Evolutionary conservation across 1,284 basidiomycete species (phyloP).

Genomic region (Stygiomarasmius scandens): DNA sequence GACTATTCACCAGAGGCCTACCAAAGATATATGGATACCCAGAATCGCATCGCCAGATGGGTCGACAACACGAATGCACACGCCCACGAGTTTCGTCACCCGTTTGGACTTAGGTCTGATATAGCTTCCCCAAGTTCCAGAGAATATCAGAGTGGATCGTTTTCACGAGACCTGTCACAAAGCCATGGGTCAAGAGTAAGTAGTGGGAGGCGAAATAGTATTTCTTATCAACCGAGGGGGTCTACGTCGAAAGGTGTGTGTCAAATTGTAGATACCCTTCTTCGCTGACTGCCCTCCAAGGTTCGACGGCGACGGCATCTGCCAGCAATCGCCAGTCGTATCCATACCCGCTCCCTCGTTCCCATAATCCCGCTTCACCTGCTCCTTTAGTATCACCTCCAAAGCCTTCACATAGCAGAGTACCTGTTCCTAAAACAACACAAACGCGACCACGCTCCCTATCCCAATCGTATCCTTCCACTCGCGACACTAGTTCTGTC

Average conservation of each 20-base stretch:
- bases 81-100: constrained; percentile 8
- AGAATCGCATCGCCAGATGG: constrained; percentile 14
- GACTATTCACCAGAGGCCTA: constrained; percentile 19
- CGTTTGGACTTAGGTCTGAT: constrained; percentile 11
- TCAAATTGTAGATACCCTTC: too few relatives aligned
- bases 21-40: constrained; percentile 10
- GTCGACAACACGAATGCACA: constrained; percentile 16
- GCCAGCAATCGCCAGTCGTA: not conserved
- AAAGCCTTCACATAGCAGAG: not conserved
- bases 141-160: too few relatives aligned
- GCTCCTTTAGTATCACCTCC: not conserved
- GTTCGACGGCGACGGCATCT: not conserved
- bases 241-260: not conserved
- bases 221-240: not conserved
- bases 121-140: not conserved
- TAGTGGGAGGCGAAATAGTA: not conserved
- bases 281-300: too few relatives aligned
- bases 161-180: too few relatives aligned
- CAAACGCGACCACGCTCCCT: not conserved
- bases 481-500: not conserved
- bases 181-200: too few relatives aligned
- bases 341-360: not conserved
- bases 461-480: not conserved
- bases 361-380: not conserved
- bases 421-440: not conserved